These are phyloP conservation scores for Talaromyces borbonicus DNA, from an alignment of 495 filamentous ascomycete species.

Conservation along the genomic window DNA sequence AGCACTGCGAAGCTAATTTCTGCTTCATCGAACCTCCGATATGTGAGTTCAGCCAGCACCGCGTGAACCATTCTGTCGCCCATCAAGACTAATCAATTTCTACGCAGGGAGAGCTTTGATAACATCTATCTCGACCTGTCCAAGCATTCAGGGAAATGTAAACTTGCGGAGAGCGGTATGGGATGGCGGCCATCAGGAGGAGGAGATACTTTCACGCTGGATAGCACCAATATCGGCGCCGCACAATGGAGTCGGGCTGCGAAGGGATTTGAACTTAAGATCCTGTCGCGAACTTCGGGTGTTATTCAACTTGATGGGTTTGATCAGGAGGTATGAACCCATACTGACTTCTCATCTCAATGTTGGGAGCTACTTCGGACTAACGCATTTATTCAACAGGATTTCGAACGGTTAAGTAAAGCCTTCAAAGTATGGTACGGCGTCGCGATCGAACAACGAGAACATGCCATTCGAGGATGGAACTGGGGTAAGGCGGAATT, in stretches of 20 bases:
- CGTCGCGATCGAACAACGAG: constrained; percentile 78
- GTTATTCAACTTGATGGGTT: constrained; percentile 95
- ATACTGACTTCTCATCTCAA: neutral
- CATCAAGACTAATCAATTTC: neutral
- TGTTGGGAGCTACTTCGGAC: neutral
- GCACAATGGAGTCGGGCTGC: constrained; percentile 96
- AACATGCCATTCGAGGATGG: constrained; percentile 94
- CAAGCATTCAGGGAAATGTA: constrained; percentile 78
- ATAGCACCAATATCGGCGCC: constrained; percentile 64
- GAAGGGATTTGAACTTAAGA: constrained; percentile 86
- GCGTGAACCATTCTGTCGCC: neutral
- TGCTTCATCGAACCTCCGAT: constrained; percentile 22
- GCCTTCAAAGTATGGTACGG: constrained; percentile 96
- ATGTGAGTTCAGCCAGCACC: constrained; percentile 35
- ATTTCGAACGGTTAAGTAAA: constrained; percentile 80
- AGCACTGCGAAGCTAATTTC: neutral
- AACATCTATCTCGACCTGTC: constrained; percentile 93
- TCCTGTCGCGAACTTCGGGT: constrained; percentile 69
- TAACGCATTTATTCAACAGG: constrained; percentile 37
- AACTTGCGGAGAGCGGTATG: constrained; percentile 83
- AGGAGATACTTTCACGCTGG: constrained; percentile 86
- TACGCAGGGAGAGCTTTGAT: constrained; percentile 78
- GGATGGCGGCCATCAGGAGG: constrained; percentile 87
- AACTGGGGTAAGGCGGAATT: constrained; percentile 99
- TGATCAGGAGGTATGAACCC: constrained; percentile 76